phyloP scores from a whole-genome alignment of 1,284 basidiomycete genomes.

The Rhodotorula sp. region DNA sequence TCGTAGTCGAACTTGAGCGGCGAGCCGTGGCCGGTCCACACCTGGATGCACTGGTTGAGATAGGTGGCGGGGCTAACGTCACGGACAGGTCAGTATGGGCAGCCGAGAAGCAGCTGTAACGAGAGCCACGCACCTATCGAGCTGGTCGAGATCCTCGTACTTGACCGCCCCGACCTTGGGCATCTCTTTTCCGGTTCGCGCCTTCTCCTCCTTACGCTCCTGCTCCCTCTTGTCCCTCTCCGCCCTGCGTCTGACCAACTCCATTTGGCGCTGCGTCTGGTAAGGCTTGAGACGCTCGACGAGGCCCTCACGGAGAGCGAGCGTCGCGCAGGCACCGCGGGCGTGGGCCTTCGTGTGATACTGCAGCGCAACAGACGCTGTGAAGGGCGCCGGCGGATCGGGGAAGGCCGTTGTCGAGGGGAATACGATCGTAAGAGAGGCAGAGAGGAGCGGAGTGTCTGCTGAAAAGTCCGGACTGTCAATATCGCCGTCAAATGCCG shows the following conservation, averaged over 20 bases:
- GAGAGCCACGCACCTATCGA: conserved; percentile 13
- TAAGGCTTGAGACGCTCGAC: conserved; percentile 1
- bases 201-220: not conserved
- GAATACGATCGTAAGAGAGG: conserved; percentile 5
- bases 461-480: too few relatives aligned
- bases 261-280: not conserved
- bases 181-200: not conserved
- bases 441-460: not conserved
- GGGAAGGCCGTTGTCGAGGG: not conserved
- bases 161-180: conserved; percentile 11
- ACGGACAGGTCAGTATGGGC: not conserved
- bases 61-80: conserved; percentile 13
- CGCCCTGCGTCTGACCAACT: not conserved
- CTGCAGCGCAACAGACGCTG: not conserved
- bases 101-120: too few relatives aligned
- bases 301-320: conserved; percentile 6
- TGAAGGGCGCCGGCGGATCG: not conserved
- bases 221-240: not conserved
- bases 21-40: conserved; percentile 15
- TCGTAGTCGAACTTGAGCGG: conserved; percentile 18
- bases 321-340: not conserved
- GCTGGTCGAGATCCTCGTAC: conserved; percentile 13
- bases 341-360: conserved; percentile 13
- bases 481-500: not conserved
- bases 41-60: conserved; percentile 21